phyloP scores from a whole-genome alignment of 805 yeast species.

The Candida xiaguanensis region DNA sequence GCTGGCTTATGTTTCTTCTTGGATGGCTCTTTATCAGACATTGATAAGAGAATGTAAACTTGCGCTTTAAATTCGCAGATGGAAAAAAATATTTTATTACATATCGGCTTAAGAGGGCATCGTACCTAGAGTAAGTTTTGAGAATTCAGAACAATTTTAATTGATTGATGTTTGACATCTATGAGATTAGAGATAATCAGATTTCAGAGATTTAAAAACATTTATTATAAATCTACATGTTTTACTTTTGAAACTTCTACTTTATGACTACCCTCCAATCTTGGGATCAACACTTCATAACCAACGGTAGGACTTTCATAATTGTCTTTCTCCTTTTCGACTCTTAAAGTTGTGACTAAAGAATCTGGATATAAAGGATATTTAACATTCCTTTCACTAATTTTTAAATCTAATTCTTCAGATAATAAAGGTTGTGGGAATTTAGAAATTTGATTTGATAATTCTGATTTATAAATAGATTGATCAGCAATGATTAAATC shows the following conservation, averaged over 20 bases:
- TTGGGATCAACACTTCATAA: slow-evolving; percentile 73
- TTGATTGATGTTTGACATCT: too few species aligned
- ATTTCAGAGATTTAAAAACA: too few species aligned
- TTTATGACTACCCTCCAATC: slow-evolving; percentile 32
- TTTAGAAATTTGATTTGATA: slow-evolving; percentile 18
- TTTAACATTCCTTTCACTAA: slow-evolving; percentile 32
- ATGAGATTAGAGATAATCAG: too few species aligned
- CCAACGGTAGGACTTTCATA: slow-evolving; percentile 51
- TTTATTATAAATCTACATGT: slow-evolving; percentile 22
- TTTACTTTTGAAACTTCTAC: slow-evolving; percentile 31
- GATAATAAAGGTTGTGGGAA: slow-evolving; percentile 41
- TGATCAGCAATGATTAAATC: slow-evolving; percentile 56
- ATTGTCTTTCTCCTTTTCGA: slow-evolving; percentile 58
- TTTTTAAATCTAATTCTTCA: slow-evolving; percentile 5
- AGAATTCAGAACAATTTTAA: too few species aligned
- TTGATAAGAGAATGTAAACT: too few species aligned
- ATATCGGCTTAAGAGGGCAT: too few species aligned
- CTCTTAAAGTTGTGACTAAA: slow-evolving; percentile 66
- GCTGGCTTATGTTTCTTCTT: neutral
- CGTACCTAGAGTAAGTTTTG: too few species aligned
- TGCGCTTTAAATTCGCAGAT: too few species aligned
- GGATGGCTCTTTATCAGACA: slow-evolving; percentile 4
- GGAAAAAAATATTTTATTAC: neutral
- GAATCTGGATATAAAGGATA: slow-evolving; percentile 58
- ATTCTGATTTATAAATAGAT: slow-evolving; percentile 20